Conservation (phyloP, 2,329 filamentous ascomycete species). For the Bipolaris oryzae region DNA sequence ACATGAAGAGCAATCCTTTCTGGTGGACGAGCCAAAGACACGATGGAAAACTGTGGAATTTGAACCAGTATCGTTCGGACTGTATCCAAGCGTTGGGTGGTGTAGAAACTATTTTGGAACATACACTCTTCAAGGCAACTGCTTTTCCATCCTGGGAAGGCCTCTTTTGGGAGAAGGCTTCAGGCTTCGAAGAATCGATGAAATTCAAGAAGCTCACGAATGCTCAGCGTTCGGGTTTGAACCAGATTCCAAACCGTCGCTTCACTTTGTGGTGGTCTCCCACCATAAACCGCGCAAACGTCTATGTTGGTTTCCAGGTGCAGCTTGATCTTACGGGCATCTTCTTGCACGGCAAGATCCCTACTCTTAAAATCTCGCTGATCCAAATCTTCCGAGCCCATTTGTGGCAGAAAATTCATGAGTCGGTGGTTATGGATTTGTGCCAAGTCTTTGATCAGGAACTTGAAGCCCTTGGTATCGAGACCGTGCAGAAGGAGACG, state of each 20-base stretch:
- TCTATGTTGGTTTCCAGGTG: conserved; percentile 99
- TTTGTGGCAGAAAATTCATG: conserved; percentile 99
- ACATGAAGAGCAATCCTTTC: conserved; percentile 99
- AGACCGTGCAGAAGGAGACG: conserved; percentile 98
- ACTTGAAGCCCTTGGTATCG: conserved; percentile 91
- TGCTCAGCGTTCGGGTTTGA: conserved; percentile 92
- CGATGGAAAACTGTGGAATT: conserved; percentile 95
- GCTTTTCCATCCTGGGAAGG: conserved; percentile 98
- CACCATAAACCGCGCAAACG: conserved; percentile 93
- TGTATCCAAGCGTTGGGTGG: conserved; percentile 94
- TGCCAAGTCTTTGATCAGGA: conserved; percentile 99
- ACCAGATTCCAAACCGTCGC: conserved; percentile 97
- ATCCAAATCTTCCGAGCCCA: conserved; percentile 99
- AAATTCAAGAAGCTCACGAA: conserved; percentile 99
- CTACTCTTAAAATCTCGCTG: conserved; percentile 94
- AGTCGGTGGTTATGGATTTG: conserved; percentile 97
- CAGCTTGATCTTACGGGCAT: conserved; percentile 97
- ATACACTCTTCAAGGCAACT: conserved; percentile 95
- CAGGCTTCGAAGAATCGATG: conserved; percentile 64
- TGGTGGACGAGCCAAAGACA: conserved; percentile 99
- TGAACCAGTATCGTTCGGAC: conserved; percentile 95
- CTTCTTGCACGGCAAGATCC: conserved; percentile 98
- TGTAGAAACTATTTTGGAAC: conserved; percentile 97
- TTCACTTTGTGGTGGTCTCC: conserved; percentile 97
- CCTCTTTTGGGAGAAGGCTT: conserved; percentile 82